Evolutionary conservation across 2,329 filamentous ascomycete genomes (phyloP), one percentile per base, ranked within the genome.

Genomic region (Venturia aucupariae): DNA sequence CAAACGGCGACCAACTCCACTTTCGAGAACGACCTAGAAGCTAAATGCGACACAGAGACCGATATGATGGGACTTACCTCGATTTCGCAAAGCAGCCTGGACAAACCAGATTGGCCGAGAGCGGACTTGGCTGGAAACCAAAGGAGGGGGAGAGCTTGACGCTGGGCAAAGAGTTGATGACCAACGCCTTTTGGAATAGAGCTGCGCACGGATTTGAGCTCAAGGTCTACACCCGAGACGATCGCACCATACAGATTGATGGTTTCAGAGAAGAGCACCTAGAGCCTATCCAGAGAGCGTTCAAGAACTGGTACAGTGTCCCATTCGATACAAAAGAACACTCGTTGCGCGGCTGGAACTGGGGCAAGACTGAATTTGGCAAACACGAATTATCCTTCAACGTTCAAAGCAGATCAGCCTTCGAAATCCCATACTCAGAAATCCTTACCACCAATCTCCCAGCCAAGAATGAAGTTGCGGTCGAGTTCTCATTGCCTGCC

Each of bases 251-350:
- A 64, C 94, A 97, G 75, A 84, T 99, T 60, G 94, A 99, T 75
- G 94, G 94, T 0, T 99, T 99, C 76, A 86, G 90, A 68, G 89
- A 92, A 75, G 92, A 97, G 76, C 93, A 99, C 75, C 90, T 91
- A 70, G 94, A 99, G 69, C 90, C 94, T 64, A 80, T 97, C 17
- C 84, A 81, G 78, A 97, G 96, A 75, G 86, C 94, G 69, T 97
- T 99, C 83, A 97, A 97, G 80, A 90, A 93, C 72, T 97, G 93
- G 90, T 99, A 97, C 78, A 94, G 91, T 78, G 89, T 94, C 72
- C 92, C 87, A 71, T 84, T 99, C 66, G 92, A 97, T 75, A 90
- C 86, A 75, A 91, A 90, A 76, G 94, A 99, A 77, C 94, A 97
- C 76, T 92, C 94, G 30, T 81, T 99, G 66, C 87, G 94, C 70